Evolutionary conservation across 1,139 yeast genomes (phyloP).

Genomic region (Saccharomyces hybrid): DNA sequence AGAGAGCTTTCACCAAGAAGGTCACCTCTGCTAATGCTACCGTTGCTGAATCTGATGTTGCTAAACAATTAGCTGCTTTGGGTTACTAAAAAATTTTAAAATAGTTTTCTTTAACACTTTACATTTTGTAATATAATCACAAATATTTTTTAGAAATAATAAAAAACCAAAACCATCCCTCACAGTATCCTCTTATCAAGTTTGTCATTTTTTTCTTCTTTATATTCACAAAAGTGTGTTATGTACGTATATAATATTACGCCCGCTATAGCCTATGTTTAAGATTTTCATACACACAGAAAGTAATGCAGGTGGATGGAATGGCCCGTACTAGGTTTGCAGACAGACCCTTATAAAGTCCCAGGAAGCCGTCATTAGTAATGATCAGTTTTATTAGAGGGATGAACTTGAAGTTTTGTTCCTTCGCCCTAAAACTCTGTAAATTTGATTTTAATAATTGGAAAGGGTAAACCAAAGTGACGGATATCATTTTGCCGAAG

Average conservation of each 20-base stretch:
- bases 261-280: slow-evolving; percentile 15
- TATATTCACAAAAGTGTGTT: background rate
- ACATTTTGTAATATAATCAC: background rate
- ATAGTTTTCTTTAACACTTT: background rate
- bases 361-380: slow-evolving; percentile 43
- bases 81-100: slow-evolving; percentile 54
- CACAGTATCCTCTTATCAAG: background rate
- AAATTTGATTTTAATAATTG: slow-evolving; percentile 76
- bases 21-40: slow-evolving; percentile 76
- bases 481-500: slow-evolving; percentile 59
- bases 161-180: background rate
- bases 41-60: slow-evolving; percentile 61
- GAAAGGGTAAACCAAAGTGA: slow-evolving; percentile 68
- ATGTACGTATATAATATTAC: background rate
- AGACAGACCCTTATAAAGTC: slow-evolving; percentile 72
- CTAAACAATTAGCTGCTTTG: slow-evolving; percentile 73
- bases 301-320: slow-evolving; percentile 71
- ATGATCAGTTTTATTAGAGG: slow-evolving; percentile 33
- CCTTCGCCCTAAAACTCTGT: slow-evolving; percentile 43
- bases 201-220: background rate
- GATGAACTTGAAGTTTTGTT: slow-evolving; percentile 40
- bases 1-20: slow-evolving; percentile 94
- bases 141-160: background rate
- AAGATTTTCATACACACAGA: slow-evolving; percentile 53
- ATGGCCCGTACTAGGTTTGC: slow-evolving; percentile 56